Conservation (phyloP, 345 rosid genomes). For the Iberis pinnata region DNA sequence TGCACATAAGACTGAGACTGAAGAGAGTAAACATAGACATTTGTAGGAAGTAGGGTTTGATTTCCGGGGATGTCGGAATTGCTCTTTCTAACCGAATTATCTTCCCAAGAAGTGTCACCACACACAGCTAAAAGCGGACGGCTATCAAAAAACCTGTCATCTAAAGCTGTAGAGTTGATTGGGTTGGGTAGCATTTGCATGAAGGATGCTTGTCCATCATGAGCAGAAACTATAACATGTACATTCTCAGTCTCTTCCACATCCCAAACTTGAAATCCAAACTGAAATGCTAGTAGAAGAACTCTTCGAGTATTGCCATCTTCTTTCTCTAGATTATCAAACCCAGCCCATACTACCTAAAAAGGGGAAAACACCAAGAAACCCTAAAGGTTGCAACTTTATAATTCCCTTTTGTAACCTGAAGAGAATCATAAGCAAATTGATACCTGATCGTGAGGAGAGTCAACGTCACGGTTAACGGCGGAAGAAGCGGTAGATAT, state of each 20-base stretch:
- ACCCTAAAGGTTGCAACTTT: slow-evolving; percentile 9
- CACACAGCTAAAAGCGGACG: slow-evolving; percentile 77
- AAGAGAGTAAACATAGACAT: slow-evolving; percentile 67
- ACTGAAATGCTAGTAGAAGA: slow-evolving; percentile 67
- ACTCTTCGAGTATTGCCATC: slow-evolving; percentile 44
- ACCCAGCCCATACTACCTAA: slow-evolving; percentile 92
- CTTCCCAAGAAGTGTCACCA: slow-evolving; percentile 46
- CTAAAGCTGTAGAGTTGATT: slow-evolving; percentile 27
- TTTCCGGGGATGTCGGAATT: slow-evolving; percentile 36
- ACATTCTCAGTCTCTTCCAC: slow-evolving; percentile 85
- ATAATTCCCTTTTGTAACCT: no score
- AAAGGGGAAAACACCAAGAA: neutral
- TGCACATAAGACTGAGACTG: slow-evolving; percentile 72
- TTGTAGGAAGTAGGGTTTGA: slow-evolving; percentile 39
- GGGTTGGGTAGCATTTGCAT: slow-evolving; percentile 84
- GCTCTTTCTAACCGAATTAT: slow-evolving; percentile 35
- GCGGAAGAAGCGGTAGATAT: slow-evolving; percentile 69
- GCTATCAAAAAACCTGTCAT: slow-evolving; percentile 45
- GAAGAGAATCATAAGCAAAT: neutral
- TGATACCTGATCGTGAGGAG: slow-evolving; percentile 54
- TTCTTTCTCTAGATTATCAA: slow-evolving; percentile 73
- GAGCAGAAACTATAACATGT: slow-evolving; percentile 57
- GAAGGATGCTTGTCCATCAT: slow-evolving; percentile 72
- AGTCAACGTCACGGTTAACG: slow-evolving; percentile 56
- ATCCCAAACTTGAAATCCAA: slow-evolving; percentile 98